Conservation (phyloP, 306 rosid species). For the Rosa lucieae region DNA sequence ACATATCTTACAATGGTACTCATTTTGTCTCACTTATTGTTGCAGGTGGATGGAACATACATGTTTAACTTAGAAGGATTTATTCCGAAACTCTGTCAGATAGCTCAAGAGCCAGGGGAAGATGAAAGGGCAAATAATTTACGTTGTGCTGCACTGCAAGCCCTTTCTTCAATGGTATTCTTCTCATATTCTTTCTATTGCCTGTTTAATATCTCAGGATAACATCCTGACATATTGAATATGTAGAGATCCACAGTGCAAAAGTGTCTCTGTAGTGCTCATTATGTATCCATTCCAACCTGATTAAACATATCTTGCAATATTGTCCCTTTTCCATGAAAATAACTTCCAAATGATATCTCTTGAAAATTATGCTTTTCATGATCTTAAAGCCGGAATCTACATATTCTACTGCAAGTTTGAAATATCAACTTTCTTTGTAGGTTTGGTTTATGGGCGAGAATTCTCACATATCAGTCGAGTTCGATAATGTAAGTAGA, state of each 20-base stretch:
- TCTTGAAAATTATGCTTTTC: not conserved
- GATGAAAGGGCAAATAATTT: conserved; percentile 54
- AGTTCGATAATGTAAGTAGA: conserved; percentile 80
- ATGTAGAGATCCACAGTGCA: not conserved
- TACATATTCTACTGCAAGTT: conserved; percentile 1
- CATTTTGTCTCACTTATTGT: conserved; percentile 22
- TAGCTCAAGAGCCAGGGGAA: conserved; percentile 80
- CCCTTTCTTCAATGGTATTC: conserved; percentile 89
- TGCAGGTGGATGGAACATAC: conserved; percentile 75
- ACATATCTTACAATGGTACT: not conserved
- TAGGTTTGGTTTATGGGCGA: conserved; percentile 97
- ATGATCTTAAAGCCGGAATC: not conserved
- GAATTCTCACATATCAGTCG: conserved; percentile 77
- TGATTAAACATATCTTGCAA: not conserved
- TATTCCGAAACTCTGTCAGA: conserved; percentile 78
- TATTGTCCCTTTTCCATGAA: not conserved
- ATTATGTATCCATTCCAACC: not conserved
- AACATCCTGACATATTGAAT: not conserved
- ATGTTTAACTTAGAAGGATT: conserved; percentile 79
- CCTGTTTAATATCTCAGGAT: not conserved
- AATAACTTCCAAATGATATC: not conserved
- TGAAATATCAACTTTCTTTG: conserved; percentile 36
- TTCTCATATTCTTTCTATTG: conserved; percentile 25
- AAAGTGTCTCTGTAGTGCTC: not conserved
- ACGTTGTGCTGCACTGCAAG: conserved; percentile 72